These are phyloP conservation scores for Euphorbia lathyris DNA, from an alignment of 345 rosid genomes.

Conservation along the genomic window DNA sequence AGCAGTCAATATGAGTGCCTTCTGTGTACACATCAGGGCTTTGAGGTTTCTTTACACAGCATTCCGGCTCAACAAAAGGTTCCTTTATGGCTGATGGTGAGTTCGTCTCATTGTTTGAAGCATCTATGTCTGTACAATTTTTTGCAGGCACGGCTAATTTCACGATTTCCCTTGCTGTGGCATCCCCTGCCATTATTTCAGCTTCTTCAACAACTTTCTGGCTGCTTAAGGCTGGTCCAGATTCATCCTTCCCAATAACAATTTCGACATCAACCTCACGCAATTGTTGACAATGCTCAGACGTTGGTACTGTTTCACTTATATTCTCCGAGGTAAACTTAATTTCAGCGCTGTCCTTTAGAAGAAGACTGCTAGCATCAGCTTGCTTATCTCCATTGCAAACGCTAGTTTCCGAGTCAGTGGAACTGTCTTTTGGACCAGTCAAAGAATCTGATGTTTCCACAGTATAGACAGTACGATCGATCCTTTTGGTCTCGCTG, in stretches of 20 bases:
- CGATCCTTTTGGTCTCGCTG: constrained; percentile 64
- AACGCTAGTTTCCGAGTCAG: constrained; percentile 43
- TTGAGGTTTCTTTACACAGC: constrained; percentile 24
- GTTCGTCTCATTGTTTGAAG: constrained; percentile 24
- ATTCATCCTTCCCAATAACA: constrained; percentile 25
- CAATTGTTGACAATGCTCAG: constrained; percentile 26
- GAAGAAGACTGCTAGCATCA: constrained; percentile 25
- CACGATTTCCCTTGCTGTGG: constrained; percentile 23
- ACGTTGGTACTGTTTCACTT: constrained; percentile 24
- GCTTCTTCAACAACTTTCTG: constrained; percentile 31
- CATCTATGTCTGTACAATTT: constrained; percentile 13
- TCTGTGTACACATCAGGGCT: constrained; percentile 31
- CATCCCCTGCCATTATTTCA: constrained; percentile 23
- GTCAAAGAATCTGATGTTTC: constrained; percentile 43
- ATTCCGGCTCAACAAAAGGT: constrained; percentile 26
- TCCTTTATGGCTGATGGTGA: constrained; percentile 26
- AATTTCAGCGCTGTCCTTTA: constrained; percentile 23
- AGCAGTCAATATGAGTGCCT: constrained; percentile 27
- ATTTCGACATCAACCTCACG: constrained; percentile 33
- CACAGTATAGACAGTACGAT: constrained; percentile 49
- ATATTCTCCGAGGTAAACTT: constrained; percentile 27
- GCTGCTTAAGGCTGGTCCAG: constrained; percentile 18
- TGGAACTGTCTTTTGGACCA: constrained; percentile 49
- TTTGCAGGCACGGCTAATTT: constrained; percentile 17
- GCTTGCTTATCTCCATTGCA: constrained; percentile 44